A percentile compares a stretch with the other conserved stretches of the same genome.
These are phyloP conservation scores for Coniochaeta hoffmannii DNA, from an alignment of 2,329 filamentous ascomycete genomes.

Conservation along the genomic window DNA sequence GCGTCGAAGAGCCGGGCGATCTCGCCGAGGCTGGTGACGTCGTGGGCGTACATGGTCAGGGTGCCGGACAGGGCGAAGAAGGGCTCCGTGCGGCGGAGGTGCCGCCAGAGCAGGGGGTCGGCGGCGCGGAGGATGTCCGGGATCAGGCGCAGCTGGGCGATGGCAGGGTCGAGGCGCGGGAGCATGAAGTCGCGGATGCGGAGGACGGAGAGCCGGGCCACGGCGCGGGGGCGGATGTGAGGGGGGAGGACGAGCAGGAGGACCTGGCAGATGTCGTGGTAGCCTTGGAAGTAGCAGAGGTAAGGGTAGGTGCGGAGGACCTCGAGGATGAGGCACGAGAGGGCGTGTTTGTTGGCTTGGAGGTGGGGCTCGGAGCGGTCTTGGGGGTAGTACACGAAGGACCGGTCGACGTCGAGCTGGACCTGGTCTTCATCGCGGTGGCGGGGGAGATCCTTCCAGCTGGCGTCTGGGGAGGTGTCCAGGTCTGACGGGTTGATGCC, in stretches of 20 bases:
- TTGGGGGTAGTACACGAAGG: constrained; percentile 94
- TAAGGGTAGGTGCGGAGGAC: constrained; percentile 75
- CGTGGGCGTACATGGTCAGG: constrained; percentile 92
- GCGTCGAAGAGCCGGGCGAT: constrained; percentile 92
- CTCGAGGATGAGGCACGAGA: constrained; percentile 73
- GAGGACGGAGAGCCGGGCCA: constrained; percentile 77
- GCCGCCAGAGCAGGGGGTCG: constrained; percentile 63
- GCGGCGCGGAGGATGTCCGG: constrained; percentile 69
- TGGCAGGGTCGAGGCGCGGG: constrained; percentile 71
- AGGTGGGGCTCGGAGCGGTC: constrained; percentile 57
- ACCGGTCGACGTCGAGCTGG: constrained; percentile 82
- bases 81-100: constrained; percentile 72
- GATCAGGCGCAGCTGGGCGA: constrained; percentile 80
- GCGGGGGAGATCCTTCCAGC: constrained; percentile 57
- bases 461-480: not conserved
- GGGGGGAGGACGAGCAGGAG: constrained; percentile 76
- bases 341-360: constrained; percentile 61
- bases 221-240: constrained; percentile 49
- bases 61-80: constrained; percentile 93
- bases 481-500: constrained; percentile 24
- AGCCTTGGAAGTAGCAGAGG: constrained; percentile 95
- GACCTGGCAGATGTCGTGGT: constrained; percentile 97
- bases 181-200: constrained; percentile 98
- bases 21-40: constrained; percentile 81
- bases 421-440: constrained; percentile 91